Conservation (phyloP, 305 asterid species). For the Fraxinus latifolia region DNA sequence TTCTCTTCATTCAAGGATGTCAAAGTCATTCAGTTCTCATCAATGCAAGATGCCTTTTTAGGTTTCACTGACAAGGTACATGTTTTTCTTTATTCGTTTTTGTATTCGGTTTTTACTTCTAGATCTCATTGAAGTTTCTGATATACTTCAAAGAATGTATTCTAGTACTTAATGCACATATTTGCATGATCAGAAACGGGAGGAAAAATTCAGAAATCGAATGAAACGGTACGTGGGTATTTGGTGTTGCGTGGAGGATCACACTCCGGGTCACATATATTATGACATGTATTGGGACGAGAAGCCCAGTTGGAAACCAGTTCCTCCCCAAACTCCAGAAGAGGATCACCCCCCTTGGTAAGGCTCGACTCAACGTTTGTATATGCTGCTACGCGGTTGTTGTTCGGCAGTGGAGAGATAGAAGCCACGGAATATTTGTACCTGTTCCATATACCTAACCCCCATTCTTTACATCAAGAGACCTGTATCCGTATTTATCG, state of each 20-base stretch:
- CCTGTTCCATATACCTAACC: not conserved
- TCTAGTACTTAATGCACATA: not conserved
- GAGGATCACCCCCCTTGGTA: conserved; percentile 88
- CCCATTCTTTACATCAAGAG: not conserved
- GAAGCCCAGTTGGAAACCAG: conserved; percentile 80
- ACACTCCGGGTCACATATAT: conserved; percentile 79
- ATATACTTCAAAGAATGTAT: not conserved
- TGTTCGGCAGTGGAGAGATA: not conserved
- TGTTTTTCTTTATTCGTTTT: not conserved
- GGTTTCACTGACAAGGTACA: conserved; percentile 87
- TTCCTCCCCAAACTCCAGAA: conserved; percentile 66
- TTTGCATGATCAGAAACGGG: conserved; percentile 44
- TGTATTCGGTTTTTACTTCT: not conserved
- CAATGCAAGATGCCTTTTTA: conserved; percentile 82
- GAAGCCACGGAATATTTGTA: not conserved
- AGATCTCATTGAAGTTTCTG: not conserved
- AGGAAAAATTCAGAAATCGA: conserved; percentile 74
- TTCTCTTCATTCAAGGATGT: conserved; percentile 70
- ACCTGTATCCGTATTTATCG: not conserved
- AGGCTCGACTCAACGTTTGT: conserved; percentile 10
- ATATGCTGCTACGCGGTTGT: not conserved
- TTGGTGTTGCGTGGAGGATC: conserved; percentile 83
- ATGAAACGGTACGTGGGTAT: conserved; percentile 74
- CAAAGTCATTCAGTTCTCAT: conserved; percentile 83
- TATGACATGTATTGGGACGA: conserved; percentile 96